phyloP scores from a whole-genome alignment of 163 green algal species.

The Scenedesmus sp. region DNA sequence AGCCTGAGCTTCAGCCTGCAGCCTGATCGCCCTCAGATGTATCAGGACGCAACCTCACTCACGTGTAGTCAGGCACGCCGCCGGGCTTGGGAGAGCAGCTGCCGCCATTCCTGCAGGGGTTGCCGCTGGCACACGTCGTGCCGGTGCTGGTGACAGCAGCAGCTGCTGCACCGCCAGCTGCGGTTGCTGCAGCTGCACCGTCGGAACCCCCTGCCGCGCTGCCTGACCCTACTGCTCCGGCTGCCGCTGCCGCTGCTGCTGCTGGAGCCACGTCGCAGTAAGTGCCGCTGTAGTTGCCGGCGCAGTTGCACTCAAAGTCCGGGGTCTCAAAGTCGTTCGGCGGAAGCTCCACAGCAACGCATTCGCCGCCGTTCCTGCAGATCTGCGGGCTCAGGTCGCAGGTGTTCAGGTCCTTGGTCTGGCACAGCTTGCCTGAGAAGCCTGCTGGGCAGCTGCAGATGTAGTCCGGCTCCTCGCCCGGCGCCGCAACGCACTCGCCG shows the following conservation, averaged over 20 bases:
- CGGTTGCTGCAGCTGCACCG: not conserved
- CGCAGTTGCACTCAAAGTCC: not conserved
- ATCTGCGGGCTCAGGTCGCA: not conserved
- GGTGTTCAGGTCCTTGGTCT: not conserved
- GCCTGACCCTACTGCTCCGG: not conserved
- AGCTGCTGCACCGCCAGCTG: not conserved
- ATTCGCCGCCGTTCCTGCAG: not conserved
- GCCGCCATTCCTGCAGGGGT: not conserved
- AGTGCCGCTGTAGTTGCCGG: not conserved
- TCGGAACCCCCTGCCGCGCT: too few relatives aligned
- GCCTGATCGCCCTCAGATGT: too few relatives aligned
- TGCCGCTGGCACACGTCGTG: not conserved
- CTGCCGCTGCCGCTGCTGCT: not conserved
- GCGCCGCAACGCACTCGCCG: not conserved
- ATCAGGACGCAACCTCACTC: not conserved
- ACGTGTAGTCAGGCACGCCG: not conserved
- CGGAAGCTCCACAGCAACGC: not conserved
- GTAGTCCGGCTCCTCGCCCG: not conserved
- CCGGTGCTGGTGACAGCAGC: not conserved
- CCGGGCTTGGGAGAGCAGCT: not conserved
- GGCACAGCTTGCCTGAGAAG: not conserved
- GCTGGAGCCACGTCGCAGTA: not conserved
- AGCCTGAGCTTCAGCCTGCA: too few relatives aligned
- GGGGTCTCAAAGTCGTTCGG: not conserved
- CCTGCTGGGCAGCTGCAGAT: not conserved